These are phyloP conservation scores for Tetrapisispora iriomotensis DNA, from an alignment of 805 yeast genomes.

Conservation along the genomic window DNA sequence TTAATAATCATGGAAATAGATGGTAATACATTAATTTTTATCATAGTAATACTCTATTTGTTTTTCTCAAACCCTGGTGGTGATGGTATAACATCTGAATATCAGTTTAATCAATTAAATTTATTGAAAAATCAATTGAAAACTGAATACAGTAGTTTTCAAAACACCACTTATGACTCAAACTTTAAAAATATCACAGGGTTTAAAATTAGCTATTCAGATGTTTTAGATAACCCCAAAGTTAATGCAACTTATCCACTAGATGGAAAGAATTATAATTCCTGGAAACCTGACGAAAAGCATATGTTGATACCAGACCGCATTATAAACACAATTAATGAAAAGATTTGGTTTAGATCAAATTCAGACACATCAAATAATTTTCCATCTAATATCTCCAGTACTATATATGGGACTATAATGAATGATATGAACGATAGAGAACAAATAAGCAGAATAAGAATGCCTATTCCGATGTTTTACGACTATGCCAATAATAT, in stretches of 20 bases:
- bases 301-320: constrained; percentile 52
- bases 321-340: constrained; percentile 38
- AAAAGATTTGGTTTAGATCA: constrained; percentile 41
- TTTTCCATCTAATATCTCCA: constrained; percentile 39
- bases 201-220: constrained; percentile 53
- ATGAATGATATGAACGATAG: constrained; percentile 22
- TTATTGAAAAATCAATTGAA: constrained; percentile 30
- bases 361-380: constrained; percentile 16
- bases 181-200: constrained; percentile 74
- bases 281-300: constrained; percentile 41
- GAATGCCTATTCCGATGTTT: constrained; percentile 29
- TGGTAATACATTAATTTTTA: constrained; percentile 25
- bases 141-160: constrained; percentile 29
- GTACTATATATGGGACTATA: constrained; percentile 35
- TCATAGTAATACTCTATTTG: constrained; percentile 23
- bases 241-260: constrained; percentile 49
- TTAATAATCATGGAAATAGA: constrained; percentile 25
- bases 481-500: constrained; percentile 24
- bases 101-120: constrained; percentile 33
- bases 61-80: constrained; percentile 27
- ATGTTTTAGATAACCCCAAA: constrained; percentile 37
- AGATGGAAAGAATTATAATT: constrained; percentile 34
- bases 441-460: constrained; percentile 8
- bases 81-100: constrained; percentile 28
- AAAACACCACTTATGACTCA: constrained; percentile 33